These are phyloP conservation scores for Glebionis coronaria DNA, from an alignment of 129 eudicot species.

Conservation along the genomic window DNA sequence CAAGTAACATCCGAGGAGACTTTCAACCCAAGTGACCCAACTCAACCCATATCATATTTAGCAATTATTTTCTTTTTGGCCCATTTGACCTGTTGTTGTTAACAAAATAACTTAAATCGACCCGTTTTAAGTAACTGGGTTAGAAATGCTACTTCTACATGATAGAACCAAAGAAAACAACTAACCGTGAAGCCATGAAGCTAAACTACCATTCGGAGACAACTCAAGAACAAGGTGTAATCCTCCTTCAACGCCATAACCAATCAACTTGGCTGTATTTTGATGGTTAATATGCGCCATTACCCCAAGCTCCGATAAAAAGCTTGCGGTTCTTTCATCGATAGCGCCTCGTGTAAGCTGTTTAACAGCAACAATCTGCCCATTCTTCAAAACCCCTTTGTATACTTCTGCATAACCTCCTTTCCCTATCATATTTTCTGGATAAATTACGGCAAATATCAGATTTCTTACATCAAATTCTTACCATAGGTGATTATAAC, in stretches of 20 bases:
- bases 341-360: constrained; percentile 62
- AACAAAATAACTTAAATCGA: neutral
- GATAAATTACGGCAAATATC: neutral
- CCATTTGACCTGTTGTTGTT: neutral
- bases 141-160: neutral
- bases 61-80: no score
- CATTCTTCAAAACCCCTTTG: constrained; percentile 65
- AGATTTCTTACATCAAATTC: neutral
- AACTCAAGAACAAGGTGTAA: constrained; percentile 83
- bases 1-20: no score
- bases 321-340: constrained; percentile 68
- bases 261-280: constrained; percentile 76
- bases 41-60: no score
- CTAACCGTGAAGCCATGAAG: constrained; percentile 88
- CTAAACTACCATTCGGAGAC: constrained; percentile 87
- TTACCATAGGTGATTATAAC: neutral
- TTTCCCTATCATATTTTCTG: constrained; percentile 83
- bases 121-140: neutral
- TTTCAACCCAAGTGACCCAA: no score
- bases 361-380: constrained; percentile 82
- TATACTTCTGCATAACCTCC: constrained; percentile 97
- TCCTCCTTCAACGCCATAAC: constrained; percentile 95
- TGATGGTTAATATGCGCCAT: constrained; percentile 97
- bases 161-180: constrained; percentile 5
- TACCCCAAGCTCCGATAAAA: constrained; percentile 78